Evolutionary conservation across 805 yeast species (phyloP), one percentile per base, ranked within the genome.

Genomic region (Zygosaccharomyces bailii): DNA sequence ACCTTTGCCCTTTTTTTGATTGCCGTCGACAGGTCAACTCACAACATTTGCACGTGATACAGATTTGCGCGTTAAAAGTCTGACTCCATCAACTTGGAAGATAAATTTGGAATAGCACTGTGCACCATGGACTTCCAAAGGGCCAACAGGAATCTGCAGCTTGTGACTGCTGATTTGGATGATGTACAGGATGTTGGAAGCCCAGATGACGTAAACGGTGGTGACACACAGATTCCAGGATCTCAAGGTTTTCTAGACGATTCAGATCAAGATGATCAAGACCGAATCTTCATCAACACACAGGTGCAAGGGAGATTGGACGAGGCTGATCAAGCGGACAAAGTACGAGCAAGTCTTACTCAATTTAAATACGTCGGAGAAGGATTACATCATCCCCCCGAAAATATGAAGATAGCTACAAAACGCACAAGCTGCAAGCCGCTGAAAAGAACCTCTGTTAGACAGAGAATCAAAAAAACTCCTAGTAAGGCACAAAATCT

Each of bases 291-390:
- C 19, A 47, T 64, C 3, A 57, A 52, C 25, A 64, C 68, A 4
- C 68, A 64, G 39, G 52, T 64, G 6, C 68, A 64, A 43, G 46
- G 66, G 29, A 46, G 55, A 18, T 34, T 64, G 16, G 67, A 63
- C 44, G 65, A 58, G 11, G 42, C 41, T 6, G 59, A 60, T 18
- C 50, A 27, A 2, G 56, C 60, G 17, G 36, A 41, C 10, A 43
- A 34, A n/a, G 7, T 57, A 17, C 52, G 49, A 42, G 31, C 46
- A 4, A 46, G 44, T 25, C 44, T 63, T 10, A 38, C 46, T 11
- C 49, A 52, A 14, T 63, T 60, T 34, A 57, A 56, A 31, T 56
- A 56, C 44, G 21, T 49, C 13, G 46, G 41, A 16, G 14, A 20
- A 16, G 23, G 11, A 7, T n/a, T 10, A 10, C 14, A 5, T 5